These are phyloP conservation scores for Salvia rosmarinus DNA, from an alignment of 257 asterid genomes.

Conservation along the genomic window DNA sequence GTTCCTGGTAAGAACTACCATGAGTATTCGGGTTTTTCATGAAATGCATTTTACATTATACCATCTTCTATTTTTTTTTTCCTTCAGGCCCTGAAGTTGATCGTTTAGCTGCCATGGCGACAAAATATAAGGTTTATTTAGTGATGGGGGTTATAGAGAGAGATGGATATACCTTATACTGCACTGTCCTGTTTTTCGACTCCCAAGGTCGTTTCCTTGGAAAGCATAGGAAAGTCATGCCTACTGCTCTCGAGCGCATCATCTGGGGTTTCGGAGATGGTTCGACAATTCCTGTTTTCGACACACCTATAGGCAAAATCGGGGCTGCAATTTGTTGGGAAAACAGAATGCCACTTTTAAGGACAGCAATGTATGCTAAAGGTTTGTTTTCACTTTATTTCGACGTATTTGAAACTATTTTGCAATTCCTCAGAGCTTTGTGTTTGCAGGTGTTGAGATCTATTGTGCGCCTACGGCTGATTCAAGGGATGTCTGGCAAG, in stretches of 20 bases:
- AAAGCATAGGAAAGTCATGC: conserved; percentile 93
- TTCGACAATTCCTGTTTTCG: conserved; percentile 89
- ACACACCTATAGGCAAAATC: conserved; percentile 88
- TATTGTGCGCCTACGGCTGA: conserved; percentile 99
- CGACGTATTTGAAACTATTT: neutral
- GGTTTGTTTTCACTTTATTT: conserved; percentile 42
- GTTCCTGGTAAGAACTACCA: conserved; percentile 72
- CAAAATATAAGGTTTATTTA: conserved; percentile 80
- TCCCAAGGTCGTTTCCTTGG: conserved; percentile 85
- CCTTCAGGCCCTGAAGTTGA: conserved; percentile 89
- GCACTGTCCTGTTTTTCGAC: conserved; percentile 83
- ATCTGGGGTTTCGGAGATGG: conserved; percentile 99
- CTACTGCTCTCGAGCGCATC: conserved; percentile 85
- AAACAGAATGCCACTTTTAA: conserved; percentile 91
- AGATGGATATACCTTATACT: conserved; percentile 90
- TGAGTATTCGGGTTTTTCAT: neutral
- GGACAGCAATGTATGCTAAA: conserved; percentile 95
- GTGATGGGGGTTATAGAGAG: conserved; percentile 93
- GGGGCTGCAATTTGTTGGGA: conserved; percentile 99
- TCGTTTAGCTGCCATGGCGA: conserved; percentile 95
- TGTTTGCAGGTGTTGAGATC: conserved; percentile 71
- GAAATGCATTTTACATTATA: neutral
- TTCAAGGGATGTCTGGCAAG: conserved; percentile 91
- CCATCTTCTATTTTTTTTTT: neutral
- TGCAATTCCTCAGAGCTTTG: conserved; percentile 2